Evolutionary conservation across 2,329 filamentous ascomycete genomes (phyloP), one percentile per base, ranked within the genome.

Genomic region (Amylocarpus encephaloides): DNA sequence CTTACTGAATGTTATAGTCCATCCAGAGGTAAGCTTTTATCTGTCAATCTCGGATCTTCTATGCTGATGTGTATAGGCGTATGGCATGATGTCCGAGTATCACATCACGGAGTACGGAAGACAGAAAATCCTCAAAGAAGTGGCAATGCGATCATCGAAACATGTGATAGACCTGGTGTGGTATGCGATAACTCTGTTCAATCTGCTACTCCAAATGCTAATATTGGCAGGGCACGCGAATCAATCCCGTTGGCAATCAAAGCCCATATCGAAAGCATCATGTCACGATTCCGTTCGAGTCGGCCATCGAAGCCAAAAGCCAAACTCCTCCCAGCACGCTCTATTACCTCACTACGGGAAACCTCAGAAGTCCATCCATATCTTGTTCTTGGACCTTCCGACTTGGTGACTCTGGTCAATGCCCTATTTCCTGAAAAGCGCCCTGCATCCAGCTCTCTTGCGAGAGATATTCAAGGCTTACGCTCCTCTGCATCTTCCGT

Each of bases 101-200:
- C 88, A 95, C 70, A 89, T 97, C 61, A 91, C 87, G 44, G 88
- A 94, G 59, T 89, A 92, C 68, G 90, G 89, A 38, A 82, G 93
- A 39, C 87, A 95, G 62, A 91, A 84, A 67, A 86, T 86, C 50
- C 71, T 86, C 49, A 84, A 83, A 62, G 86, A 92, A 65, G 85
- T 96, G 50, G 89, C 86, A 49, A 82, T 86, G 65, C 82, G 85
- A 55, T 86, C 88, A 44, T 86, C 91, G 64, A 84, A 86, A 62
- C 78, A 88, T 56, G 88, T 92, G 11, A 81, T 87, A 52, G 87
- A 91, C 62, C 83, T 89, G 69, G 76, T 64, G 80, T 51, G 80
- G 80, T 66, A 76, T 75, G 59, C 40, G 15, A 47, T 4, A 33
- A 18, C 7, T 29, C 12, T 5, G 15, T 18, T 16, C n/a, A 46